Conservation (phyloP, 108 stramenopile species). For the Epipyxis sp. region DNA sequence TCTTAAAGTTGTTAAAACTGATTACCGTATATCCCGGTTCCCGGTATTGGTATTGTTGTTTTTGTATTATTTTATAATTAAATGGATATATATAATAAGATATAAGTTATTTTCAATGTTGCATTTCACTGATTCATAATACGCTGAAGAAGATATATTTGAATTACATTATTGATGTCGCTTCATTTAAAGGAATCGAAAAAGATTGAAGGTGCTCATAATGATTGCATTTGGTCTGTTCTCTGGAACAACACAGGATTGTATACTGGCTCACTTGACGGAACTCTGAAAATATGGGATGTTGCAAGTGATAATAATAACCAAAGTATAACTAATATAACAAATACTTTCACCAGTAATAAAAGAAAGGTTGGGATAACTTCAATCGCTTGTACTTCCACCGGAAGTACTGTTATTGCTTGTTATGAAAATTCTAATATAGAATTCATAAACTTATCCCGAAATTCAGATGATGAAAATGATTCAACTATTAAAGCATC, state of each 20-base stretch:
- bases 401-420: slow-evolving; percentile 1
- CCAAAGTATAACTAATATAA: neutral
- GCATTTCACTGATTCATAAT: too few species aligned
- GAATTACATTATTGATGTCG: too few species aligned
- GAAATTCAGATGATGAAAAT: neutral
- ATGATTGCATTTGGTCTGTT: neutral
- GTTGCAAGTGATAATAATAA: neutral
- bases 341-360: neutral
- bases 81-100: too few species aligned
- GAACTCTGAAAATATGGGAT: neutral
- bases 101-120: too few species aligned
- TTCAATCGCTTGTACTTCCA: neutral
- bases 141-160: too few species aligned
- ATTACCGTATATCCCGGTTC: too few species aligned
- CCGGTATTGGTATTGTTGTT: too few species aligned
- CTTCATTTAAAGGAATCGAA: too few species aligned
- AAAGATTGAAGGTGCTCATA: neutral
- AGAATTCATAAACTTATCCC: neutral
- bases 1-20: too few species aligned
- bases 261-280: neutral
- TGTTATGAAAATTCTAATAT: neutral
- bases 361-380: neutral
- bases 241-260: neutral
- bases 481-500: too few species aligned
- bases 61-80: too few species aligned